Evolutionary conservation across 2,329 filamentous ascomycete species (phyloP).

Genomic region (Ceratocystis papillata): DNA sequence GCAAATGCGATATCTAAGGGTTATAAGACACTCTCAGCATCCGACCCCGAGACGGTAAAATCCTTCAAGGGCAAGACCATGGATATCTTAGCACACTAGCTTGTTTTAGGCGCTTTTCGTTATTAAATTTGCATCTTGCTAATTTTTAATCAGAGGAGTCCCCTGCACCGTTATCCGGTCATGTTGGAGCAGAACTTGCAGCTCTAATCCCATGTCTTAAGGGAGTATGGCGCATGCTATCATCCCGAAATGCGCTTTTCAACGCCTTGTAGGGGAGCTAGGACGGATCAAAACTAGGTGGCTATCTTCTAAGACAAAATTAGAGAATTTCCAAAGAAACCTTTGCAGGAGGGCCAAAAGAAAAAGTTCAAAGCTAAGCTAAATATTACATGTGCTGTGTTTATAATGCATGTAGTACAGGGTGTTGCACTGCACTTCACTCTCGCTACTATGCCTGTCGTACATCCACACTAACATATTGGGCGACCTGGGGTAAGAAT

Average conservation of each 20-base stretch:
- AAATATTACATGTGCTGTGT: background rate
- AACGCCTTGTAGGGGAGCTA: background rate
- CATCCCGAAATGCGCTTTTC: background rate
- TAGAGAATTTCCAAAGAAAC: background rate
- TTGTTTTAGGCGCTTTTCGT: background rate
- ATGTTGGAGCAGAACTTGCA: background rate
- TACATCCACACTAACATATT: conserved; percentile 11
- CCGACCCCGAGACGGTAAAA: background rate
- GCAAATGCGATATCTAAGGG: background rate
- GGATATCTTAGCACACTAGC: background rate
- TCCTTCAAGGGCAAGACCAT: conserved; percentile 4
- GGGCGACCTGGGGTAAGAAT: background rate
- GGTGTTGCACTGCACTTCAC: conserved; percentile 2
- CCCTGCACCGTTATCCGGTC: background rate
- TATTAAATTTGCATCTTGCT: background rate
- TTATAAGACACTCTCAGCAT: background rate
- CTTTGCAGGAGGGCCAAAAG: background rate
- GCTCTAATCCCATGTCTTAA: background rate
- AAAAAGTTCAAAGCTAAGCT: background rate
- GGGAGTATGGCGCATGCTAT: background rate
- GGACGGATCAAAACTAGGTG: background rate
- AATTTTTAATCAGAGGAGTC: background rate
- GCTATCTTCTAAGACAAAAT: background rate
- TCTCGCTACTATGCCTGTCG: conserved; percentile 15
- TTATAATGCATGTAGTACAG: conserved; percentile 5